Base-by-base conservation (phyloP, 352 stramenopile species). In the Globisporangium barbulae region DNA sequence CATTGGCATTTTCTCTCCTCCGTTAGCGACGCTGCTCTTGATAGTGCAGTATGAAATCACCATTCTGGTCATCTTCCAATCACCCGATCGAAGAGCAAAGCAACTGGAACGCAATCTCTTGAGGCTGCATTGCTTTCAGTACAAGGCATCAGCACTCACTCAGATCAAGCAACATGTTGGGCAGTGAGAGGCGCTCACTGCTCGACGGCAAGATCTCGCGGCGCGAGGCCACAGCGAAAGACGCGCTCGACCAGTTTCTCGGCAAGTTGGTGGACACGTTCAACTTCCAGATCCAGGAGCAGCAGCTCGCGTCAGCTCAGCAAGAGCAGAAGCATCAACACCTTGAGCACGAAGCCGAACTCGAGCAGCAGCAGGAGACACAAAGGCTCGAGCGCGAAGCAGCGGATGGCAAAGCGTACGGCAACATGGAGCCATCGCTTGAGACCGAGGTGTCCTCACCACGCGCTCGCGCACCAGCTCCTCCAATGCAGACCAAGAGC, bases 211-310 rank as follows among this genome's bases (percentile, higher is more conserved):
- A 71, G 13, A 53, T 78, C 12, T 37, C 74, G 25, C 72, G 52
- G 5, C 74, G 72, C 12, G 59, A 70, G 2, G 54, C 58, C 41
- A 66, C 67, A 21, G 68, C 63, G 10, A 65, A 57, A 9, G 53
- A 57, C 10, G 31, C 39, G 8, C 48, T 86, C 10, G 67, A 81
- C 21, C 65, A 75, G 15, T 68, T 75, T n/a, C 63, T 83, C 8
- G 73, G 70, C 44, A 67, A 49, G 45, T 47, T 86, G 19, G 72
- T 84, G 41, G 73, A 83, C 48, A 67, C 75, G 33, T 67, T 67
- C 44, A 44, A 67, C 53, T 85, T 85, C 52, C 70, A 72, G 44
- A 68, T 85, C 44, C 52, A 67, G 25, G 54, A 66, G 55, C 39
- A 44, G n/a, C 22, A 35, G 25, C n/a, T 50, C 15, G 21, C 21